Evolutionary conservation across 192 early-diverging fungal species (phyloP).

Genomic region (Physocladia obscura): DNA sequence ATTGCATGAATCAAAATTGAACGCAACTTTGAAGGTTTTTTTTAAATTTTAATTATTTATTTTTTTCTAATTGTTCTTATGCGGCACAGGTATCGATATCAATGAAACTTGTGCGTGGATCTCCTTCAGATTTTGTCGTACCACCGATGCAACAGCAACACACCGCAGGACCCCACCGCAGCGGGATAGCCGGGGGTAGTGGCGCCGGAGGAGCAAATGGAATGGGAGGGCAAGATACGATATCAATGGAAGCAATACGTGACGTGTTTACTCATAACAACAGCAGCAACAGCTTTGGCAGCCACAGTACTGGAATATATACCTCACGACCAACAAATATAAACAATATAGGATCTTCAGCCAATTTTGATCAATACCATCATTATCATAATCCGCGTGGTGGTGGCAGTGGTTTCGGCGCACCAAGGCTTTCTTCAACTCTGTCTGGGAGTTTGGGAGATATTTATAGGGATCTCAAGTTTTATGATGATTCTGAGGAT

Average conservation of each 20-base stretch:
- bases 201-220: not conserved
- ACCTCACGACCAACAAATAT: not conserved
- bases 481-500: conserved; percentile 24
- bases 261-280: conserved; percentile 26
- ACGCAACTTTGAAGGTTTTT: conserved; percentile 72
- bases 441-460: not conserved
- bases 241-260: not conserved
- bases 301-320: too few species aligned
- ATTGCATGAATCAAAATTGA: conserved; percentile 68
- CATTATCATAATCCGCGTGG: not conserved
- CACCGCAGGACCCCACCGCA: too few species aligned
- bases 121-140: conserved; percentile 6
- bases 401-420: not conserved
- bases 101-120: conserved; percentile 12
- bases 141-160: too few species aligned
- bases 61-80: not conserved
- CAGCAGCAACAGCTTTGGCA: too few species aligned
- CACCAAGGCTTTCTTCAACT: not conserved
- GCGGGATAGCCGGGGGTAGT: too few species aligned
- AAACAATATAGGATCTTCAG: too few species aligned
- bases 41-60: not conserved
- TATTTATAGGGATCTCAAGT: not conserved
- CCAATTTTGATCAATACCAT: not conserved
- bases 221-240: not conserved
- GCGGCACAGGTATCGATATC: conserved; percentile 21